Evolutionary conservation across 345 rosid genomes (phyloP).

Genomic region (Murraya koenigii): DNA sequence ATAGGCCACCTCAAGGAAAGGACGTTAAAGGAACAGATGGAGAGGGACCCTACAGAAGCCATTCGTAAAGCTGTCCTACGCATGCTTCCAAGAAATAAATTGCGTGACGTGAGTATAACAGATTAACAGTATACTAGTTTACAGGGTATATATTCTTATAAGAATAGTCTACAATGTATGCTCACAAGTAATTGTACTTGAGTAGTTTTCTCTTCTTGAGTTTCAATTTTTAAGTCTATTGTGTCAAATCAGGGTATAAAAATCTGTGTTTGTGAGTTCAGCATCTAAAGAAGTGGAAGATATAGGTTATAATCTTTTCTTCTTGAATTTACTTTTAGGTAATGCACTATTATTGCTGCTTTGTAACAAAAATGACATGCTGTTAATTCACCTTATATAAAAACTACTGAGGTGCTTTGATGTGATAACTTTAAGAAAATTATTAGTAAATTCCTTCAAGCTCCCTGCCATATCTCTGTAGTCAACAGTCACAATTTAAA

Average conservation of each 20-base stretch:
- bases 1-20: conserved; percentile 93
- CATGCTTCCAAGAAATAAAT: conserved; percentile 95
- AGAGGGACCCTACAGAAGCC: conserved; percentile 96
- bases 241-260: conserved; percentile 8
- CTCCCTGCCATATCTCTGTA: background rate
- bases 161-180: background rate
- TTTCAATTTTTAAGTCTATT: background rate
- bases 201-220: background rate
- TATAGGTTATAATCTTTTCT: background rate
- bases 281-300: background rate
- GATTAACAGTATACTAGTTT: background rate
- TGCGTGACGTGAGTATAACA: conserved; percentile 81
- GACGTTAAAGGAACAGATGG: conserved; percentile 88
- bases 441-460: background rate
- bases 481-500: background rate
- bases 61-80: conserved; percentile 95
- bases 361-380: background rate
- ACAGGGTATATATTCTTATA: background rate
- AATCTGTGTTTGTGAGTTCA: background rate
- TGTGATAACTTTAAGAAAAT: background rate
- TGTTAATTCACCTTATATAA: background rate
- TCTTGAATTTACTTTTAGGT: background rate
- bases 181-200: background rate
- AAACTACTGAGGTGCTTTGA: background rate
- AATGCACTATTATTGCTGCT: background rate